Base-by-base conservation (phyloP, 371 early-diverging fungal genomes). In the Rhizopus sp. region DNA sequence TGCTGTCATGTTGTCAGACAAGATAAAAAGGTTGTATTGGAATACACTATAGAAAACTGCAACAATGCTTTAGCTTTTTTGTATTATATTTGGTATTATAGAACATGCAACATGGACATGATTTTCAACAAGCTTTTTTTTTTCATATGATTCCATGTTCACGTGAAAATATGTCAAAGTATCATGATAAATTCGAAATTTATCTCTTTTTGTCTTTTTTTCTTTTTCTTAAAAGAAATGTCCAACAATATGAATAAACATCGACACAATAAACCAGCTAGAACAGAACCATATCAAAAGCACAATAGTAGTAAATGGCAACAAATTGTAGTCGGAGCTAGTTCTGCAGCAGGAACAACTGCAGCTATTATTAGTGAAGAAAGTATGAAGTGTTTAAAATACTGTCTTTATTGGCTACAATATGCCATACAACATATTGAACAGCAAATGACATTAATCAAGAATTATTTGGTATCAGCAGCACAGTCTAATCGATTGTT, bases 341-440 rank as follows among this genome's bases (percentile, higher is more conserved):
- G 86, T 17, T 74, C 86, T 6, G 85, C 88, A 17, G 82, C 87
- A 7, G 84, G 86, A 17, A 85, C 85, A 3, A 86, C 83, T 30
- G 89, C 90, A 9, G 87, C 90, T 33, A 83, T 88, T 4, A 74
- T 90, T 16, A 88, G 88, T 58, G 89, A 90, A 57, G 90, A 92
- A 68, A 85, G 86, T 41, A 83, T 92, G 84, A 84, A 84, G 59
- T 79, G 88, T 50, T 65, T 92, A 29, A 81, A 84, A 55, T 92
- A 91, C 68, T 93, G 93, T 60, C 73, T 91, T 13, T 85, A 87
- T 58, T 93, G 93, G 93, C 73, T 93, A 3, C 82, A 87, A 67
- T 93, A 94, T 49, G 94, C 96, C 0, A 85, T 88, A 3, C 77
- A 81, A 31, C 88, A 92, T 49, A 90, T 96, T 39, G 89, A 88